Evolutionary conservation across 164 flowering plant species (phyloP).

Genomic region (Vitis labrusca): DNA sequence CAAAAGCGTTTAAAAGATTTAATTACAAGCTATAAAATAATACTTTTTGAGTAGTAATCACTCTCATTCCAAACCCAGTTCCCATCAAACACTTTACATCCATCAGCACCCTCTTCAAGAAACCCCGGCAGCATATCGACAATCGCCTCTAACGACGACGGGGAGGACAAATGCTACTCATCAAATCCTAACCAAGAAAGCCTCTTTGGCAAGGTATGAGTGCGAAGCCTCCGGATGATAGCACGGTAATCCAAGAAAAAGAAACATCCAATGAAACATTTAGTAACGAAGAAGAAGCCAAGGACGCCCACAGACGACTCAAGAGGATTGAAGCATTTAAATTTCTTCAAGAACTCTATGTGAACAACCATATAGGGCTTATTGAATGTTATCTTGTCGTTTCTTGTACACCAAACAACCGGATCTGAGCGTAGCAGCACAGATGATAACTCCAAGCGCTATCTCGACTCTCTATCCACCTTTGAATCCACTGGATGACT

Average conservation of each 20-base stretch:
- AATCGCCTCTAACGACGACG: background rate
- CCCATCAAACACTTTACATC: no score
- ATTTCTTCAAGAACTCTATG: constrained; percentile 44
- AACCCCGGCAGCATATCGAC: constrained; percentile 25
- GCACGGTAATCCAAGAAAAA: constrained; percentile 45
- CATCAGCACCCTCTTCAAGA: constrained; percentile 31
- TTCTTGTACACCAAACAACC: no score
- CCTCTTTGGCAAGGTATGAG: constrained; percentile 2
- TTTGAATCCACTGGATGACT: no score
- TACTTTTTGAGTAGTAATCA: constrained; percentile 20
- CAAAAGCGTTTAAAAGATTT: no score
- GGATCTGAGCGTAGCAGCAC: no score
- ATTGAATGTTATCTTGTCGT: no score
- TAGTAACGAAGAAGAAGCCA: constrained; percentile 36
- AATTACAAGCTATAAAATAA: no score
- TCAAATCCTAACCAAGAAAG: constrained; percentile 20
- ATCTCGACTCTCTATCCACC: no score
- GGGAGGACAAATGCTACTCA: constrained; percentile 6
- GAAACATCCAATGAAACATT: constrained; percentile 35
- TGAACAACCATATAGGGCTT: background rate
- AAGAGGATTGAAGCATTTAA: constrained; percentile 45
- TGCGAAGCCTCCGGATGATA: constrained; percentile 6
- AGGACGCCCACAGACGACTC: constrained; percentile 43
- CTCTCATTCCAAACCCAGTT: constrained; percentile 12
- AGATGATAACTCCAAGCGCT: no score